Evolutionary conservation across 345 rosid genomes (phyloP), one percentile per base, ranked within the genome.

Genomic region (Citrus inodora): DNA sequence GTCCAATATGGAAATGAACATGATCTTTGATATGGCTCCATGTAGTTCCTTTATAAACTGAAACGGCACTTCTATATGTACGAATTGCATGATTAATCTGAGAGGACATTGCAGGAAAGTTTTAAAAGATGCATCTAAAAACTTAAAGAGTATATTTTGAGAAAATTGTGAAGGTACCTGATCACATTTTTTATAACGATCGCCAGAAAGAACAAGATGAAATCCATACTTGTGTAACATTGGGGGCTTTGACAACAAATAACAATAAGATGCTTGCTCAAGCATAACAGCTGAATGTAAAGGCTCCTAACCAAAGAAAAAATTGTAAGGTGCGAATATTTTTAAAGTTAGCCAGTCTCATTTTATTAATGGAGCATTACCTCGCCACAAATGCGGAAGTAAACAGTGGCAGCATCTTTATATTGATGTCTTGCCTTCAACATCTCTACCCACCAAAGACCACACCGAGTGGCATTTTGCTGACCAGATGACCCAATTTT

Each of bases 381-480:
- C 95, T 96, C 99, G 88, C 92, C 90, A 80, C 97, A 87, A 76
- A 94, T 90, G 85, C 97, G 97, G 68, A 96, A 92, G 90, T 89
- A 96, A 84, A 94, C 93, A 83, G 92, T 79, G 30, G 98, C 98
- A 78, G 99, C 98, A 80, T 94, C 99, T 90, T 92, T 94, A 84
- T 81, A 82, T 78, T 92, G 97, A 64, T 90, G 88, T 88, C 94
- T 87, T 72, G 94, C 81, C 89, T 94, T 94, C 76, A 96, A 78
- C 98, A 96, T 94, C 85, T 92, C 98, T 73, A 89, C 86, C 98
- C 99, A 96, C 99, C 98, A 94, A 81, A 96, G 98, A 75, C 98
- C 99, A 80, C 98, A 94, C 78, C 99, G 89, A 70, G 91, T 87
- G 82, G 97, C 92, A 92, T 89, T 89, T 84, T 88, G 94, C 78